These are phyloP conservation scores for Chionographis japonica DNA, from an alignment of 106 monocot genomes.

Conservation along the genomic window DNA sequence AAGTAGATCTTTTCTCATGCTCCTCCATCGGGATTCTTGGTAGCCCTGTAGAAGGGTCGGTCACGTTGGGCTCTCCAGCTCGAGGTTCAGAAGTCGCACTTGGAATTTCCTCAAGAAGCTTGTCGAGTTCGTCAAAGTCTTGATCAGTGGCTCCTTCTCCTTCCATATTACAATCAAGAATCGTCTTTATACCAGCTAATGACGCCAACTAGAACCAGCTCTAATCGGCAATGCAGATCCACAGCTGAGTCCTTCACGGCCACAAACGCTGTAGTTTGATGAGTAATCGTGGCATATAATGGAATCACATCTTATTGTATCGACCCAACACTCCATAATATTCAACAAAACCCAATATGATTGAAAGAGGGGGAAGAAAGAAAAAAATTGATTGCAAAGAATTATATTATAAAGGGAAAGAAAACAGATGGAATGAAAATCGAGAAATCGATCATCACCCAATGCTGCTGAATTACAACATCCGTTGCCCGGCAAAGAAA, in stretches of 20 bases:
- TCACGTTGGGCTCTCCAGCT: neutral
- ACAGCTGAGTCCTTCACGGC: constrained; percentile 1
- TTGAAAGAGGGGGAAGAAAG: no score
- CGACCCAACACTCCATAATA: no score
- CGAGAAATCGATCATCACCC: no score
- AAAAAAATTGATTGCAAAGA: no score
- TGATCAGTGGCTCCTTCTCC: constrained; percentile 3
- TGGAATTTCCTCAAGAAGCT: constrained; percentile 22
- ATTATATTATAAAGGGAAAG: no score
- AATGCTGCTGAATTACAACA: no score
- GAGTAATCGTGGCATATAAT: neutral
- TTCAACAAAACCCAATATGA: no score
- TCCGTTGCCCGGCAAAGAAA: no score
- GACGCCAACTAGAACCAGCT: constrained; percentile 9
- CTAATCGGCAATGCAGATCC: constrained; percentile 17
- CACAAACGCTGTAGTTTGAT: neutral
- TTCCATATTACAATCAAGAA: constrained; percentile 17
- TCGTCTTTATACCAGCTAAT: neutral
- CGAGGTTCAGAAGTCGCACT: constrained; percentile 11
- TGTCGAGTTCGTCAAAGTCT: constrained; percentile 12
- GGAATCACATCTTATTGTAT: neutral
- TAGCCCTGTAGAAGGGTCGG: neutral
- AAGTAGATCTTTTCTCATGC: neutral
- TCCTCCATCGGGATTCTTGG: neutral
- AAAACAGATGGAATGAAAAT: no score